Conservation (phyloP, 768 basidiomycete species). For the Pulveroboletus frians region DNA sequence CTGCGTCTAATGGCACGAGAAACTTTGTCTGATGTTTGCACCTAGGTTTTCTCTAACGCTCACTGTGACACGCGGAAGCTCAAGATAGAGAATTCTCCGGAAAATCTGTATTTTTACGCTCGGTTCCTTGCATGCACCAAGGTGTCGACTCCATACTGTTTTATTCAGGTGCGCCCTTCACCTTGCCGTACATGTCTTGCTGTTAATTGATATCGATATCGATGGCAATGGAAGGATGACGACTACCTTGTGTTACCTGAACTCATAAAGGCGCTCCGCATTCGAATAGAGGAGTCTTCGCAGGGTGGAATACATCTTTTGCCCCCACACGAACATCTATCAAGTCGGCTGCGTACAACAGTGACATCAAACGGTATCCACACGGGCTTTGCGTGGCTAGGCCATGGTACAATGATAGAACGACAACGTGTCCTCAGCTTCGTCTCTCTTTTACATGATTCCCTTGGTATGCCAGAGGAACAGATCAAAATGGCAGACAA, state of each 20-base stretch:
- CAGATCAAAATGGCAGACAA: constrained; percentile 67
- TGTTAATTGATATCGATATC: not conserved
- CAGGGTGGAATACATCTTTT: constrained; percentile 45
- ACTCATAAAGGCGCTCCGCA: constrained; percentile 47
- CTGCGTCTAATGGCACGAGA: not conserved
- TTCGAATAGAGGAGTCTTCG: constrained; percentile 29
- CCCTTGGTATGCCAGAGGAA: constrained; percentile 41
- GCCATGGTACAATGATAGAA: constrained; percentile 54
- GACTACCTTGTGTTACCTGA: constrained; percentile 60
- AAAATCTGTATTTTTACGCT: constrained; percentile 58
- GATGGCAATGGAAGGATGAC: constrained; percentile 47
- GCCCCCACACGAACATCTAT: constrained; percentile 58
- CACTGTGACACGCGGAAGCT: constrained; percentile 42
- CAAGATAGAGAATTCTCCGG: constrained; percentile 50
- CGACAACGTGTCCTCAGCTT: constrained; percentile 43
- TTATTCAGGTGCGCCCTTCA: constrained; percentile 46
- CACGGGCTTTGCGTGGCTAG: constrained; percentile 62
- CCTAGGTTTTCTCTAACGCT: constrained; percentile 39
- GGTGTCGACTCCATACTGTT: constrained; percentile 50
- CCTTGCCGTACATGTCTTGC: not conserved
- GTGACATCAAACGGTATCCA: constrained; percentile 36
- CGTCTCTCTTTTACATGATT: constrained; percentile 39
- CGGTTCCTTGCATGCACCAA: constrained; percentile 54
- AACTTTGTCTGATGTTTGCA: not conserved
- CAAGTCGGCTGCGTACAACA: constrained; percentile 45